These are phyloP conservation scores for Lentithecium fluviatile DNA, from an alignment of 495 filamentous ascomycete species.

Conservation along the genomic window DNA sequence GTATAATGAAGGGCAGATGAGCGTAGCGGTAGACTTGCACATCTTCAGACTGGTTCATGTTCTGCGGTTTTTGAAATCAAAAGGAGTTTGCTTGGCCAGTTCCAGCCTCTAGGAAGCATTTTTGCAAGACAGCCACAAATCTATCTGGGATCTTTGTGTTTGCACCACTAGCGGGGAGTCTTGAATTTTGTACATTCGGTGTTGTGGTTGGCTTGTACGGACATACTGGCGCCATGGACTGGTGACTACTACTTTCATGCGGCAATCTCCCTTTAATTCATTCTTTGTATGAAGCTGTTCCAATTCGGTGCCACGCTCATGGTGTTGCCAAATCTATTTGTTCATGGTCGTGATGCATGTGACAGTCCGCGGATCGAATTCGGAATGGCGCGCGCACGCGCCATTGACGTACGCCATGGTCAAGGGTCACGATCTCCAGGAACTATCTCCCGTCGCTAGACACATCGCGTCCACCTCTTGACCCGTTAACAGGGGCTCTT, in stretches of 20 bases:
- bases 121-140: no score
- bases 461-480: background rate
- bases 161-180: background rate
- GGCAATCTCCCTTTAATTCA: background rate
- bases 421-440: background rate
- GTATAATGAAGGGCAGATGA: background rate
- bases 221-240: constrained; percentile 9
- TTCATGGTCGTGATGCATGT: background rate
- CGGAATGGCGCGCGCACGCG: background rate
- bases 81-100: no score
- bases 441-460: background rate
- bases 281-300: background rate
- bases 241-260: constrained; percentile 11
- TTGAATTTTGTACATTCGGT: no score
- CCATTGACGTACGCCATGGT: background rate
- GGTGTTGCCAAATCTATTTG: no score
- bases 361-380: background rate
- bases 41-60: no score
- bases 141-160: background rate
- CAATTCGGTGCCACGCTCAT: no score
- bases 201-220: no score
- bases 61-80: no score
- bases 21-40: background rate
- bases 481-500: background rate
- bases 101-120: no score